Evolutionary conservation across 2,329 filamentous ascomycete genomes (phyloP).

Genomic region (Alternaria longipes): DNA sequence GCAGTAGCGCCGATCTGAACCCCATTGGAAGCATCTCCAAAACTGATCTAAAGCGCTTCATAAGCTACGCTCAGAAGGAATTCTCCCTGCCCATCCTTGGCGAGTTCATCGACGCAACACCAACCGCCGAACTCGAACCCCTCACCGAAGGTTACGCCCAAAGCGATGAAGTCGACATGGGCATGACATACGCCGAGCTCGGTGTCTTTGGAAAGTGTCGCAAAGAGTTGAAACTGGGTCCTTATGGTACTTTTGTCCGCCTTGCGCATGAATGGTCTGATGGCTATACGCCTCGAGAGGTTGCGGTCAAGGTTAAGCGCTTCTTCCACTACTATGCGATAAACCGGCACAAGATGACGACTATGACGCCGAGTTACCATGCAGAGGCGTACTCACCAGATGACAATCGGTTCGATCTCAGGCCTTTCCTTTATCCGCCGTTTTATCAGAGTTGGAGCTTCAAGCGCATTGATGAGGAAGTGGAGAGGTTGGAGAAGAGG

Average conservation of each 20-base stretch:
- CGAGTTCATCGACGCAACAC: constrained; percentile 66
- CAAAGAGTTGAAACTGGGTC: constrained; percentile 61
- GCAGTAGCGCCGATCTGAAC: constrained; percentile 58
- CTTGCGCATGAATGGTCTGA: constrained; percentile 62
- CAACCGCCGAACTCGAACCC: constrained; percentile 66
- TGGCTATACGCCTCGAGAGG: constrained; percentile 50
- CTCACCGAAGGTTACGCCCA: constrained; percentile 65
- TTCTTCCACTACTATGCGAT: constrained; percentile 49
- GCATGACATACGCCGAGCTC: constrained; percentile 62
- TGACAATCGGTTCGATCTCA: constrained; percentile 66
- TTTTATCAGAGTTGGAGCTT: constrained; percentile 48
- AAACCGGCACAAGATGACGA: constrained; percentile 38
- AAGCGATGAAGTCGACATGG: constrained; percentile 65
- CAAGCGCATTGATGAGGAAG: constrained; percentile 50
- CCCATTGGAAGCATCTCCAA: constrained; percentile 71
- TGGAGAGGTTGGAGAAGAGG: constrained; percentile 42
- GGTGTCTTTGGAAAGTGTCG: constrained; percentile 61
- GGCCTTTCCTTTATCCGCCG: constrained; percentile 55
- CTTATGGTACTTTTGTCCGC: constrained; percentile 63
- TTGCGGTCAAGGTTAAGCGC: constrained; percentile 57
- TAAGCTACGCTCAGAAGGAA: constrained; percentile 62
- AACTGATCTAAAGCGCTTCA: constrained; percentile 75
- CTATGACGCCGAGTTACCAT: constrained; percentile 40
- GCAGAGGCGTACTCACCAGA: constrained; percentile 63
- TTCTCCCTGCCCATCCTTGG: constrained; percentile 72